Percentiles rank a stretch among this genome's conserved stretches.
Conservation (phyloP, 495 filamentous ascomycete genomes). For the Hyaloscypha hepaticicola region DNA sequence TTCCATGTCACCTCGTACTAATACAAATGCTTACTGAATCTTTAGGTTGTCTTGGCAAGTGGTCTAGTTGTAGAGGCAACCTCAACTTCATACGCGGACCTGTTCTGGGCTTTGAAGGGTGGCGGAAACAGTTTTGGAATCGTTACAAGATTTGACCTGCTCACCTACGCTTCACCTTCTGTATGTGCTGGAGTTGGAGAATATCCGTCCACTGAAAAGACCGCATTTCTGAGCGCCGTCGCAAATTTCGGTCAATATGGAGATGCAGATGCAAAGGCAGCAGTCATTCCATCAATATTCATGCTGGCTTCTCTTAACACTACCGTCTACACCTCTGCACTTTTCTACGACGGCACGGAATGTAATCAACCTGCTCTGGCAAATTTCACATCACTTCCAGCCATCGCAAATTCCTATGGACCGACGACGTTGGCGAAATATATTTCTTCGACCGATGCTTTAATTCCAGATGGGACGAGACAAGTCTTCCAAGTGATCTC, state of each 20-base stretch:
- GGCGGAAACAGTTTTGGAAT: slow-evolving; percentile 52
- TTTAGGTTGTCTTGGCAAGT: slow-evolving; percentile 50
- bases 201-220: slow-evolving; percentile 22
- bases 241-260: slow-evolving; percentile 16
- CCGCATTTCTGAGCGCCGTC: slow-evolving; percentile 10
- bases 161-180: slow-evolving; percentile 37
- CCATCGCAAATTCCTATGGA: slow-evolving; percentile 16
- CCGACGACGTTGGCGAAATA: slow-evolving; percentile 14
- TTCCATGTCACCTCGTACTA: background rate
- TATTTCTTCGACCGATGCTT: slow-evolving; percentile 12
- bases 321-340: slow-evolving; percentile 38
- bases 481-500: slow-evolving; percentile 13
- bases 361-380: slow-evolving; percentile 33
- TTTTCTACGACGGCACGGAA: slow-evolving; percentile 46
- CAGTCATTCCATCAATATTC: slow-evolving; percentile 18
- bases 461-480: slow-evolving; percentile 16
- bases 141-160: slow-evolving; percentile 50
- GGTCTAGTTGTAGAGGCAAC: slow-evolving; percentile 50
- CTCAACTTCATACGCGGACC: slow-evolving; percentile 40
- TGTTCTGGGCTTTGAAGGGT: slow-evolving; percentile 51
- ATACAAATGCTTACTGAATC: background rate
- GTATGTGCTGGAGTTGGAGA: slow-evolving; percentile 12
- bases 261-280: slow-evolving; percentile 12
- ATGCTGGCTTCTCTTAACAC: slow-evolving; percentile 16
- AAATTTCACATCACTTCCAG: slow-evolving; percentile 14